phyloP scores from a whole-genome alignment of 495 filamentous ascomycete genomes.

The Geopyxis carbonaria region DNA sequence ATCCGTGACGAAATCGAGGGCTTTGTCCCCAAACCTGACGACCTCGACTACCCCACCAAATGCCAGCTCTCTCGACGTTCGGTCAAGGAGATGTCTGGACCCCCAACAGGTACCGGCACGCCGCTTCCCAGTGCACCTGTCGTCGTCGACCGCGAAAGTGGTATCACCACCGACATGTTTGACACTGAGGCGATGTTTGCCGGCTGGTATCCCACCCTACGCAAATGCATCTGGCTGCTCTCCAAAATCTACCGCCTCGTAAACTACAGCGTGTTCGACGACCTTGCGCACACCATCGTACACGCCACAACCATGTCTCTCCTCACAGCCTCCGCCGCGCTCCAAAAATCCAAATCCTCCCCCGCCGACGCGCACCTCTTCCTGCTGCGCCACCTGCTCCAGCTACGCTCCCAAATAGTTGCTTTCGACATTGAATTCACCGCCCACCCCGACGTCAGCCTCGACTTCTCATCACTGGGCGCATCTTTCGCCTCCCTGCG shows the following conservation, averaged over 20 bases:
- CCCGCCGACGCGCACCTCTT: slow-evolving; percentile 49
- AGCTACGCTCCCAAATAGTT: slow-evolving; percentile 61
- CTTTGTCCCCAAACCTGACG: slow-evolving; percentile 50
- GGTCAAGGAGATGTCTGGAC: slow-evolving; percentile 28
- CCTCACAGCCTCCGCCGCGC: slow-evolving; percentile 36
- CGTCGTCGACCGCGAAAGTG: slow-evolving; percentile 35
- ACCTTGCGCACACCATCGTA: slow-evolving; percentile 60
- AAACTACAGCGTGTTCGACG: slow-evolving; percentile 56
- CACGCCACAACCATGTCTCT: slow-evolving; percentile 57
- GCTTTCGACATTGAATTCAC: slow-evolving; percentile 60
- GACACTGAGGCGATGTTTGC: slow-evolving; percentile 20
- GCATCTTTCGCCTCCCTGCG: slow-evolving; percentile 58
- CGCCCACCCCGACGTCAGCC: slow-evolving; percentile 39
- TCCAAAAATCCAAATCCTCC: slow-evolving; percentile 31
- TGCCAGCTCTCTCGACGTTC: background rate
- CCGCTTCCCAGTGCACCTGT: slow-evolving; percentile 35
- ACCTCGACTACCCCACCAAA: slow-evolving; percentile 36
- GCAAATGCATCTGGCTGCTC: slow-evolving; percentile 60
- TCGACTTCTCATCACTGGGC: slow-evolving; percentile 53
- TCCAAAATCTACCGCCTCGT: slow-evolving; percentile 61
- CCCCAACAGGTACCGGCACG: slow-evolving; percentile 26
- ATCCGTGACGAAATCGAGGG: slow-evolving; percentile 52
- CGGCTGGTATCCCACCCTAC: slow-evolving; percentile 54
- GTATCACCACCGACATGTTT: slow-evolving; percentile 32
- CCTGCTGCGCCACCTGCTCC: slow-evolving; percentile 54